Evolutionary conservation across 2,329 filamentous ascomycete genomes (phyloP), one percentile per base, ranked within the genome.

Genomic region (Colletotrichum sojae): DNA sequence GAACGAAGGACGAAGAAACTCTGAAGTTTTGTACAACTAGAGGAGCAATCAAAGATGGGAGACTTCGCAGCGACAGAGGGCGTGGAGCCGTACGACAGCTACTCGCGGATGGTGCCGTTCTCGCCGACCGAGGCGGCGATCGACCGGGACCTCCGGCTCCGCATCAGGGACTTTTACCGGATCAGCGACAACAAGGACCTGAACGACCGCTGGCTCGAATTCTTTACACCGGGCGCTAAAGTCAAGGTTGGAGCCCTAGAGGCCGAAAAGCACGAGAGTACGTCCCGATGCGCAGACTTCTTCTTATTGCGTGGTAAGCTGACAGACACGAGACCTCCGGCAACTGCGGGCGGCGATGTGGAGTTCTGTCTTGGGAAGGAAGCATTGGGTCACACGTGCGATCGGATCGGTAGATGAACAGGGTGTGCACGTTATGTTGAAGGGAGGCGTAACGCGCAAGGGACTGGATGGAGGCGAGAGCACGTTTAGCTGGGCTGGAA

Each of bases 101-200:
- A 69, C 62, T 69, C 67, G 45, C 62, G 36, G 43, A 59, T 66
- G 67, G 54, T 60, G 45, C 67, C 67, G 56, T 69, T 69, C 55
- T 60, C 62, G 45, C 55, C 55, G 40, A 52, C 36, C 51, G 62
- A 69, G 62, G 59, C 62, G 67, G 62, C 67, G n/a, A 69, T 69
- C 43, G 55, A 53, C 27, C 67, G 67, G 62, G 62, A 69, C 63
- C 67, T 69, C 45, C 67, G 67, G 62, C 67, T 69, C 62, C 62
- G 67, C 49, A 56, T 71, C 16, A 67, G 61, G 51, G 59, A 69
- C 69, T 71, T 71, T 55, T 71, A 71, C 40, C 69, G 69, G 20
- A 64, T 61, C 16, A 71, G 69, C 55, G 69, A 71, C 52, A 56
- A 69, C 45, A 45, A 51, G 48, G 60, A 60, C 8, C 22, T 53